A percentile compares a stretch with the other conserved stretches of the same genome.
phyloP scores from a whole-genome alignment of 2,329 filamentous ascomycete species.

The Verticillium isaacii region DNA sequence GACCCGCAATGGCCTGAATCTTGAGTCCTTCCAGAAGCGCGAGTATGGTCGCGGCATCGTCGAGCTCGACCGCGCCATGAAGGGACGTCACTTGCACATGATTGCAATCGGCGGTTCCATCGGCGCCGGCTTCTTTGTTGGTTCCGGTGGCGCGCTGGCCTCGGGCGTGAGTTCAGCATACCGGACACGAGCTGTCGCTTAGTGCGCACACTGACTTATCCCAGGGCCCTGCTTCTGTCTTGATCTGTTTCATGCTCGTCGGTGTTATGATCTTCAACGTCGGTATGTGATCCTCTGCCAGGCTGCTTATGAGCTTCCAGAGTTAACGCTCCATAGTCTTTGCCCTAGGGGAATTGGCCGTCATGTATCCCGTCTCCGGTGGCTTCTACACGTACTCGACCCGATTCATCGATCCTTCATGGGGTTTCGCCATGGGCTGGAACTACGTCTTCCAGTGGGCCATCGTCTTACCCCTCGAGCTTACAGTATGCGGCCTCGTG shows the following conservation, averaged over 20 bases:
- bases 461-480: slow-evolving; percentile 40
- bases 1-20: slow-evolving; percentile 17
- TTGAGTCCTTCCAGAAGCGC: slow-evolving; percentile 17
- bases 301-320: background rate
- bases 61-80: slow-evolving; percentile 28
- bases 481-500: slow-evolving; percentile 44
- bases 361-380: slow-evolving; percentile 52
- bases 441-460: slow-evolving; percentile 45
- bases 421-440: slow-evolving; percentile 47
- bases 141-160: slow-evolving; percentile 45
- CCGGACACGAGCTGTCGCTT: background rate
- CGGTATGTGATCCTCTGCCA: slow-evolving; percentile 13
- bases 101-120: slow-evolving; percentile 49
- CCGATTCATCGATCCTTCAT: slow-evolving; percentile 53
- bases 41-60: slow-evolving; percentile 13
- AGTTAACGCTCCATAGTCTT: slow-evolving; percentile 33
- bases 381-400: slow-evolving; percentile 54
- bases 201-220: background rate
- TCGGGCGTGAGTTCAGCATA: slow-evolving; percentile 32
- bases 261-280: slow-evolving; percentile 51
- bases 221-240: slow-evolving; percentile 26
- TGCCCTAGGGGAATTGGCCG: slow-evolving; percentile 53
- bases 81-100: slow-evolving; percentile 45
- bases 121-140: slow-evolving; percentile 59
- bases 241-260: slow-evolving; percentile 41